Evolutionary conservation across 768 basidiomycete genomes (phyloP), one percentile per base, ranked within the genome.

Genomic region (Daedaleopsis nitida): DNA sequence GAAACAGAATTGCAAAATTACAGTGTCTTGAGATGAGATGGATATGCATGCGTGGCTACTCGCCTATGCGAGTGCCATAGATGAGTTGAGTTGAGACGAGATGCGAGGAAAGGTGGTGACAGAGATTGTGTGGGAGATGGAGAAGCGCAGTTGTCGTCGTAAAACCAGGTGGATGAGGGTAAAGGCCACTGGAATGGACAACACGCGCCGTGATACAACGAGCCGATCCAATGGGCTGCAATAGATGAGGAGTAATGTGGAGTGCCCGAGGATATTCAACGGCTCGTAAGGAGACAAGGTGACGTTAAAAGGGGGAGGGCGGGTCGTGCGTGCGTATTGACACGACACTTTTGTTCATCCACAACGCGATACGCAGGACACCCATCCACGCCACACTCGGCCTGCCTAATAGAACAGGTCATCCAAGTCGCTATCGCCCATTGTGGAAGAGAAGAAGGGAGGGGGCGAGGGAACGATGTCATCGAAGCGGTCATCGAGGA

Each of bases 371-470:
- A 53, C 17, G 48, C 39, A n/a, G 45, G 42, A 21, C 56, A 51
- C 52, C 13, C 14, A 51, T 47, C n/a, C n/a, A 50, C 47, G 34
- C 43, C 24, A 19, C 1, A 27, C 45, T 23, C 35, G 48, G 7
- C 27, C 27, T 32, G 27, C 42, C 57, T 66, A 66, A 50, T 55
- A 67, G 62, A 67, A 67, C 16, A 67, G 57, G 57, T 67, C 66
- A 53, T 67, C 66, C 45, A 61, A 53, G 49, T 64, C 62, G 57
- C 43, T 49, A 44, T 64, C 58, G 12, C 57, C 64, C 59, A 63
- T 57, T 1, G 66, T 67, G 32, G 45, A 27, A 14, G 66, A 67
- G 57, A 67, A 67, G 64, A 60, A 67, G 14, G 64, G 64, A 38
- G 66, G 64, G 7, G 59, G 64, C 12, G 58, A 38, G 12, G 66